These are phyloP conservation scores for Primulina eburnea DNA, from an alignment of 257 asterid genomes.

Conservation along the genomic window DNA sequence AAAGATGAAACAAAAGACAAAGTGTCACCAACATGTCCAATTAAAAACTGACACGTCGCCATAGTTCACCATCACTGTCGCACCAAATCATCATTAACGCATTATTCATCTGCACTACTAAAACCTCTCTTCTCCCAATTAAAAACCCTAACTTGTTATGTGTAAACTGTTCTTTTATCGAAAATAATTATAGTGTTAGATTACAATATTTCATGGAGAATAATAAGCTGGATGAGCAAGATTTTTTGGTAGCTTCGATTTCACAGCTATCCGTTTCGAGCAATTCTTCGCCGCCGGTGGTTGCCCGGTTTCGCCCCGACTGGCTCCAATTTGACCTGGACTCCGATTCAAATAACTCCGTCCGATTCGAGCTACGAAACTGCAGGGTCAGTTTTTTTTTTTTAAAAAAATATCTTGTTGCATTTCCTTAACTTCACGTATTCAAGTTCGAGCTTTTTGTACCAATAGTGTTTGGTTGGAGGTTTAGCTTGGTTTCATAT, in stretches of 20 bases:
- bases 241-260: conserved; percentile 65
- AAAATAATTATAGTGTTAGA: not conserved
- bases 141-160: conserved; percentile 42
- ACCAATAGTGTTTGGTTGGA: not conserved
- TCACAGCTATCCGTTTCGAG: conserved; percentile 69
- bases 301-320: conserved; percentile 58
- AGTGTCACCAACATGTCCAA: conserved; percentile 3
- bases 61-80: conserved; percentile 6
- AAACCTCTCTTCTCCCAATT: conserved; percentile 22
- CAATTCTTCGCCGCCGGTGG: conserved; percentile 51
- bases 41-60: conserved; percentile 25
- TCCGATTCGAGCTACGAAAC: conserved; percentile 55
- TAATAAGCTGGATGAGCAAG: conserved; percentile 44
- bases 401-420: conserved; percentile 4
- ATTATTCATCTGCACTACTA: not conserved
- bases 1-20: not conserved
- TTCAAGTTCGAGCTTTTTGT: not conserved
- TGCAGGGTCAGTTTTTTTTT: conserved; percentile 41
- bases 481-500: not conserved
- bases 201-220: conserved; percentile 36
- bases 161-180: not conserved
- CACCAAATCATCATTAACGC: conserved; percentile 35
- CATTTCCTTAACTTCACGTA: not conserved
- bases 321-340: conserved; percentile 58
- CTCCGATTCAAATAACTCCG: conserved; percentile 39